These are phyloP conservation scores for Neurospora sp. DNA, from an alignment of 495 filamentous ascomycete species.

Conservation along the genomic window DNA sequence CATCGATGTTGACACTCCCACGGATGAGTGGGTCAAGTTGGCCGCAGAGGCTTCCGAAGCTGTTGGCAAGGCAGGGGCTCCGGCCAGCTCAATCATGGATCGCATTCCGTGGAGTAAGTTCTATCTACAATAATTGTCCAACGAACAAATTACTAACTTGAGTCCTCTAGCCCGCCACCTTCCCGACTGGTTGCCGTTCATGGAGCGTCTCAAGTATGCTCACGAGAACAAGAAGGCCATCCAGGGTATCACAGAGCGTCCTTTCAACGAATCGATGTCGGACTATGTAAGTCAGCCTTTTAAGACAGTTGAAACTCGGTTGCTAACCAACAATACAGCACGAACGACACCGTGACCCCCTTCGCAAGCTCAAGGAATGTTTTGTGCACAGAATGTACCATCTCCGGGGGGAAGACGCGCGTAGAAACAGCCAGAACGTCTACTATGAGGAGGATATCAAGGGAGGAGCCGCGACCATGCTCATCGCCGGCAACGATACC, in stretches of 20 bases:
- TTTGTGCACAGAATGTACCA: too few relatives aligned
- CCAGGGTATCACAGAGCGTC: constrained; percentile 20
- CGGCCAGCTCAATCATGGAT: constrained; percentile 37
- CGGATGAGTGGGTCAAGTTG: constrained; percentile 34
- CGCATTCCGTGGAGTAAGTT: constrained; percentile 29
- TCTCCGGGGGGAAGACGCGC: neutral
- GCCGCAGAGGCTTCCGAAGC: constrained; percentile 34
- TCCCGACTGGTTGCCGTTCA: constrained; percentile 33
- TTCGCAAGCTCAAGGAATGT: neutral
- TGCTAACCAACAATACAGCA: neutral
- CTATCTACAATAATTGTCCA: neutral
- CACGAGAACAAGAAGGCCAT: constrained; percentile 28
- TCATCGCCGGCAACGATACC: constrained; percentile 42
- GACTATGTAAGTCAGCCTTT: constrained; percentile 13
- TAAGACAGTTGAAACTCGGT: neutral
- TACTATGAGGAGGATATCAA: constrained; percentile 37
- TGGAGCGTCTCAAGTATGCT: constrained; percentile 27
- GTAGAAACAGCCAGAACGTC: constrained; percentile 21
- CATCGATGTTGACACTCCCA: constrained; percentile 27
- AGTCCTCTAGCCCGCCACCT: constrained; percentile 22
- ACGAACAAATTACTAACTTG: constrained; percentile 1
- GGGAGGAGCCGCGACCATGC: constrained; percentile 38
- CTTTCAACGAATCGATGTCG: constrained; percentile 18
- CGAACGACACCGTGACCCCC: neutral
- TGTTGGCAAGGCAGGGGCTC: constrained; percentile 33